These are phyloP conservation scores for Ustilago cynodontis DNA, from an alignment of 1,284 basidiomycete genomes.

Conservation along the genomic window DNA sequence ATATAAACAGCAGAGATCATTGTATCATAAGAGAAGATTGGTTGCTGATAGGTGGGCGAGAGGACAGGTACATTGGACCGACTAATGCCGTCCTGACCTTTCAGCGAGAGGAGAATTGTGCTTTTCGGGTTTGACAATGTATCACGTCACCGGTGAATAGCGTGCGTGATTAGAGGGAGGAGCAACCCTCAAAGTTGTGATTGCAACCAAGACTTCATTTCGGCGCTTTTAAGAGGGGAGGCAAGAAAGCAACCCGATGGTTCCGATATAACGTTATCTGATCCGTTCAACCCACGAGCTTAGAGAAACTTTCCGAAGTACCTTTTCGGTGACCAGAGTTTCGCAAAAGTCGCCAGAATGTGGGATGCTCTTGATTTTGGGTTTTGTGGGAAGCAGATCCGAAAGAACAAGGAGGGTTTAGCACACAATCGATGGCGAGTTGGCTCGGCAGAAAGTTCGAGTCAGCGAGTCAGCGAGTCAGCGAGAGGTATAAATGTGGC, in stretches of 20 bases:
- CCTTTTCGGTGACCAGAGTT: too few relatives aligned
- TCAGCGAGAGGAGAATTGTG: too few relatives aligned
- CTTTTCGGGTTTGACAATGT: not conserved
- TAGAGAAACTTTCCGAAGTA: not conserved
- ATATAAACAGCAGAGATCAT: conserved; percentile 53
- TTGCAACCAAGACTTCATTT: not conserved
- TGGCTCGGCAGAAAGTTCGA: not conserved
- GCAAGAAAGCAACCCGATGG: not conserved
- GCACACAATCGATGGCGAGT: conserved; percentile 2
- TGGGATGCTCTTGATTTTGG: not conserved
- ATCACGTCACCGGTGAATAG: not conserved
- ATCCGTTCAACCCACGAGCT: not conserved
- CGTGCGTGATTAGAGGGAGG: not conserved
- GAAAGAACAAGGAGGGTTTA: not conserved
- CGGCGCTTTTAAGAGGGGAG: not conserved
- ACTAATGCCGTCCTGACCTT: conserved; percentile 4
- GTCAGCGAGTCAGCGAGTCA: too few relatives aligned
- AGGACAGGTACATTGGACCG: conserved; percentile 55
- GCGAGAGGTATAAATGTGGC: not conserved
- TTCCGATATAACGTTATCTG: not conserved
- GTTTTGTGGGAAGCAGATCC: not conserved
- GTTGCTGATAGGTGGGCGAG: conserved; percentile 58
- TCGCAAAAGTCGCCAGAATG: not conserved
- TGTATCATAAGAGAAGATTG: conserved; percentile 54
- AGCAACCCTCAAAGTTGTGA: not conserved